phyloP scores from a whole-genome alignment of 2,329 filamentous ascomycete species.

The Alternaria postmessia region DNA sequence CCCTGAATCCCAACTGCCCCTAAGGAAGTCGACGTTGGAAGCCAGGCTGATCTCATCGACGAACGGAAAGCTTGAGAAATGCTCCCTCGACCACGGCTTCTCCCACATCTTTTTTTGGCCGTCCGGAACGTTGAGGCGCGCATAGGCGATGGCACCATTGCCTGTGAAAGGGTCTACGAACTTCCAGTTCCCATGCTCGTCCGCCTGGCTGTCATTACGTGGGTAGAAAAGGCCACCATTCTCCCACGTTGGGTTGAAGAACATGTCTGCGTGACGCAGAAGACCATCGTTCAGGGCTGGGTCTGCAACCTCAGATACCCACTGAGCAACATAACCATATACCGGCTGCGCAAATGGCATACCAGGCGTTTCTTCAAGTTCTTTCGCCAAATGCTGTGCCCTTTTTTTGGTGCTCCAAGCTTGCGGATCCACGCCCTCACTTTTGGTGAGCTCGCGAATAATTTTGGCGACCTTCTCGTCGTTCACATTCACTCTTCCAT shows the following conservation, averaged over 20 bases:
- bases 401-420: not conserved
- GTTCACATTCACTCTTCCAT: not conserved
- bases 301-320: not conserved
- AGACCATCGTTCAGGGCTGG: not conserved
- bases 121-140: constrained; percentile 48
- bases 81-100: constrained; percentile 38
- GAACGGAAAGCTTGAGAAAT: constrained; percentile 41
- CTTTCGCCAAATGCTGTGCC: not conserved
- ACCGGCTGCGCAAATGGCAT: not conserved
- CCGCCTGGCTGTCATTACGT: constrained; percentile 30
- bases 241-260: constrained; percentile 43
- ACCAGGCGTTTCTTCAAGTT: not conserved
- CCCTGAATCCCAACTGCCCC: constrained; percentile 28
- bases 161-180: constrained; percentile 48
- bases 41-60: constrained; percentile 29
- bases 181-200: constrained; percentile 33
- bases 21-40: constrained; percentile 33
- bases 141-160: constrained; percentile 50
- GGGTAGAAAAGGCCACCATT: constrained; percentile 50
- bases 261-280: not conserved
- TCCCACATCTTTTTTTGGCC: constrained; percentile 51
- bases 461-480: not conserved
- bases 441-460: not conserved
- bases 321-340: not conserved
- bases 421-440: not conserved